Evolutionary conservation across 2,329 filamentous ascomycete species (phyloP).

Genomic region (Cladosporium sp.): DNA sequence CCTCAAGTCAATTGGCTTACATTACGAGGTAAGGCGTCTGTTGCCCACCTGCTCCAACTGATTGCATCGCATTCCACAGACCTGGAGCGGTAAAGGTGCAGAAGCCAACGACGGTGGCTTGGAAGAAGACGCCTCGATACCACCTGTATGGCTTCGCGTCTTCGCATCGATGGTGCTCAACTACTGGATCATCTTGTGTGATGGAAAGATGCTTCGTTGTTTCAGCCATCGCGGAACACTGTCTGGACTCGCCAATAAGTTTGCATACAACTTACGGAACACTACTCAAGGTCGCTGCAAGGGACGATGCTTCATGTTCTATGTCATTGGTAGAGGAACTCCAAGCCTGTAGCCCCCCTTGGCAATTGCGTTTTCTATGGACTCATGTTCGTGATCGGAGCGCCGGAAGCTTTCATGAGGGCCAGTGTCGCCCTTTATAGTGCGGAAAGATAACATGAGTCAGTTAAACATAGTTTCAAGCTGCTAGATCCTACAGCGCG

Average conservation of each 20-base stretch:
- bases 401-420: background rate
- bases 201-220: too few species aligned
- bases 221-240: too few species aligned
- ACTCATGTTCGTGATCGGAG: background rate
- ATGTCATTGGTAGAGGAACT: constrained; percentile 70
- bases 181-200: too few species aligned
- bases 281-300: background rate
- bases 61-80: constrained; percentile 67
- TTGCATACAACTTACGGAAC: background rate
- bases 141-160: too few species aligned
- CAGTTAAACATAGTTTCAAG: background rate
- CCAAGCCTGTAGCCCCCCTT: constrained; percentile 33
- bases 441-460: background rate
- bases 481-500: too few species aligned
- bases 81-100: constrained; percentile 68
- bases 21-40: constrained; percentile 59
- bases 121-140: too few species aligned
- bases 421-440: background rate
- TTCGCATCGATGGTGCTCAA: too few species aligned
- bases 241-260: background rate
- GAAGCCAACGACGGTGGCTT: too few species aligned
- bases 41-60: constrained; percentile 59
- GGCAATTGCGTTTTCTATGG: background rate
- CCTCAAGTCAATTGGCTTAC: background rate
- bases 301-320: constrained; percentile 48